Percentiles rank a stretch among this genome's conserved stretches.
Conservation (phyloP, 306 rosid species). For the Lagenaria siceraria region DNA sequence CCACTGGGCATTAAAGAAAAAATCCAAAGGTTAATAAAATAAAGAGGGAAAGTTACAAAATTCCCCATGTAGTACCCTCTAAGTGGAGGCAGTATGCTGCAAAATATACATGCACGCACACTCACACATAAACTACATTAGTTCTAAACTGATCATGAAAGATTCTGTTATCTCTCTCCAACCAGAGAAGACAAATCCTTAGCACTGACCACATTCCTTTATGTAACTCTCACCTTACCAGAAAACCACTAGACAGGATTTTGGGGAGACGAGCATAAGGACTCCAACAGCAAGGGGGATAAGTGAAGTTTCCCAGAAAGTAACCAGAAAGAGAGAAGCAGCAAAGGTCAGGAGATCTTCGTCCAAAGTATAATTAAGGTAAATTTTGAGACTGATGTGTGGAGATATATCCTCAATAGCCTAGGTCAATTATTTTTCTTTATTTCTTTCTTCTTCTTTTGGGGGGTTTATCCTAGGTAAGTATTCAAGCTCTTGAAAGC, state of each 20-base stretch:
- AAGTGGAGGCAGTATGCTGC: background rate
- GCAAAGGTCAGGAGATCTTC: background rate
- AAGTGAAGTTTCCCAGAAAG: background rate
- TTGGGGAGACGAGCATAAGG: background rate
- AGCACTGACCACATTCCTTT: background rate
- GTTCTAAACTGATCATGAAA: background rate
- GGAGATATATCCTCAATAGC: background rate
- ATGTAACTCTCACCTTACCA: background rate
- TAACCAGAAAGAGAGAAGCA: background rate
- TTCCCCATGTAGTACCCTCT: background rate
- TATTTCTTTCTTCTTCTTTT: background rate
- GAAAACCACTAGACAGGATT: background rate
- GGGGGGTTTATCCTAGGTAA: background rate
- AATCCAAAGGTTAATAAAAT: background rate
- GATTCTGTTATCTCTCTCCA: background rate
- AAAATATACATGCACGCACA: background rate
- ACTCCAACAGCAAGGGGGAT: background rate
- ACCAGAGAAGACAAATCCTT: background rate
- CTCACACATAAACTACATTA: background rate
- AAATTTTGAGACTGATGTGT: background rate
- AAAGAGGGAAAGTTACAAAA: background rate
- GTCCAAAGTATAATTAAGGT: background rate
- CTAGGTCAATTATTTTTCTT: background rate
- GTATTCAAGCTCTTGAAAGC: background rate
- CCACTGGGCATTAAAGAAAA: background rate